A percentile compares a stretch with the other conserved stretches of the same genome.
These are phyloP conservation scores for Diutina sp. DNA, from an alignment of 1,139 yeast genomes.

Conservation along the genomic window DNA sequence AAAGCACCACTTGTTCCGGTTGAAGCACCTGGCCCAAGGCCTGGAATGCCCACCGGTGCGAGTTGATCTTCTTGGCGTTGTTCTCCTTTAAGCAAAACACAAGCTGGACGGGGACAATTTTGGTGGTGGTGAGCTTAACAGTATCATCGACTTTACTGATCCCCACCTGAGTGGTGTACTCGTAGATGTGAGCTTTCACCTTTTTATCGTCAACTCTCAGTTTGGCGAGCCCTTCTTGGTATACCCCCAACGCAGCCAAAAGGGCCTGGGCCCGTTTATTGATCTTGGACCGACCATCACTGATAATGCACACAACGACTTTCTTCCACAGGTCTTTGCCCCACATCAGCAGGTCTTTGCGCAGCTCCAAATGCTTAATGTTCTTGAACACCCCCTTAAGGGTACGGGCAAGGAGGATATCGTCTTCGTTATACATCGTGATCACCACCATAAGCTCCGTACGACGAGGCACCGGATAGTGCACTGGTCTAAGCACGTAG, in stretches of 20 bases:
- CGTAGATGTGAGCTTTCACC: slow-evolving; percentile 66
- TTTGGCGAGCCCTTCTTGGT: slow-evolving; percentile 76
- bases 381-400: slow-evolving; percentile 69
- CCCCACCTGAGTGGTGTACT: slow-evolving; percentile 70
- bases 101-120: slow-evolving; percentile 59
- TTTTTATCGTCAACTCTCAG: slow-evolving; percentile 57
- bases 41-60: slow-evolving; percentile 79
- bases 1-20: slow-evolving; percentile 58
- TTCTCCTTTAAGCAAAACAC: slow-evolving; percentile 68
- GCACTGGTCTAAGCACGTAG: slow-evolving; percentile 55
- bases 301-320: slow-evolving; percentile 60
- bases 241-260: slow-evolving; percentile 61
- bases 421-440: slow-evolving; percentile 77
- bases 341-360: slow-evolving; percentile 50
- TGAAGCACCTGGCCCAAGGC: slow-evolving; percentile 61
- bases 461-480: slow-evolving; percentile 52
- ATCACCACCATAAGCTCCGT: slow-evolving; percentile 67
- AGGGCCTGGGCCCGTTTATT: slow-evolving; percentile 53
- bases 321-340: slow-evolving; percentile 76
- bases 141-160: slow-evolving; percentile 47
- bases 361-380: slow-evolving; percentile 36
- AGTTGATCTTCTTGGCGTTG: slow-evolving; percentile 64
- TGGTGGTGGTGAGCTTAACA: slow-evolving; percentile 40
- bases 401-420: slow-evolving; percentile 57
- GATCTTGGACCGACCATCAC: slow-evolving; percentile 65